Base-by-base conservation (phyloP, 345 rosid genomes). In the Mallotus nudiflorus region DNA sequence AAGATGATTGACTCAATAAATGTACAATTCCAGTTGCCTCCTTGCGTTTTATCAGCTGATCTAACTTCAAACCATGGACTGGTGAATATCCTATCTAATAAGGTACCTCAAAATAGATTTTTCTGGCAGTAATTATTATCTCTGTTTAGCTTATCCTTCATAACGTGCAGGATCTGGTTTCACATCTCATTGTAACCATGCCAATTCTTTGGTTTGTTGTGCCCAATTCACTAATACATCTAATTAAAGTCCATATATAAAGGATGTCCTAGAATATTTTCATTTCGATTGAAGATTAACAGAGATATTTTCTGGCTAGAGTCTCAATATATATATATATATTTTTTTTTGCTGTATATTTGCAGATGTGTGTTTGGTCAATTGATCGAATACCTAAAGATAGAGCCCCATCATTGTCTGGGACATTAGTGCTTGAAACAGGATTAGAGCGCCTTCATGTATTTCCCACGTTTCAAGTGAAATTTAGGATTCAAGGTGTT, bases 11-110 rank as follows among this genome's bases (percentile, higher is more conserved):
- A 95, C 84, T 87, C 94, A 3, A 83, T 95, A 61, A 77, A 85
- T 2, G 78, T 92, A 75, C 86, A 90, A 75, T 95, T 92, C 74
- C 88, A 85, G 73, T 81, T 95, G 78, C 98, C 98, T 61, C 68
- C 87, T 73, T 88, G 91, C 62, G 59, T 95, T 69, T 74, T 83
- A 63, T 85, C 98, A 0, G 89, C 96, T 50, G 98, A 95, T 76
- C 83, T 95, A 77, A 89, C 84, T 66, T 83, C 99, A 82, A 95
- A 95, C 75, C 92, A 90, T 77, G 98, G 99, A 72, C 82, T 87
- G 66, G 87, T 95, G 40, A 81, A 85, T 67, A 75, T 90, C 68
- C 88, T 95, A 54, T 84, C 94, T 48, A 88, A 92, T 71, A 90
- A 92, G 96, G 98, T 92, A 79, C 31, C 20, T 19, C 24, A 2